Evolutionary conservation across 2,329 filamentous ascomycete genomes (phyloP).

Genomic region (Ophiostoma sp.): DNA sequence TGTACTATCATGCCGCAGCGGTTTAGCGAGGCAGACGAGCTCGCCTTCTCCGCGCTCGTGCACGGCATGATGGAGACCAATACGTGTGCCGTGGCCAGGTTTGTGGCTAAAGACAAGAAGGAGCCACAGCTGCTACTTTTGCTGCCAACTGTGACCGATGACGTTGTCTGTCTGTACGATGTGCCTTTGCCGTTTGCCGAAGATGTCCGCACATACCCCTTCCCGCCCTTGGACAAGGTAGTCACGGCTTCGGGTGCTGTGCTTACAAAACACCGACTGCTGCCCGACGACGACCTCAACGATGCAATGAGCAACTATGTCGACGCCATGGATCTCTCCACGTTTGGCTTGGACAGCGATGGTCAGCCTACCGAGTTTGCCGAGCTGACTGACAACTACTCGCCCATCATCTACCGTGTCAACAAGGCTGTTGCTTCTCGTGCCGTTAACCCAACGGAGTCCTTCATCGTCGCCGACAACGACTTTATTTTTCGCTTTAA

Average conservation of each 20-base stretch:
- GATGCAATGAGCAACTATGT: conserved; percentile 87
- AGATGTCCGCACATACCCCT: conserved; percentile 83
- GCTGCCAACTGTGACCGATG: conserved; percentile 70
- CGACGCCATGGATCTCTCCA: conserved; percentile 82
- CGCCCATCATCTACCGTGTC: conserved; percentile 80
- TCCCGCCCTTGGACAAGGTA: conserved; percentile 82
- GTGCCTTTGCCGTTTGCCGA: conserved; percentile 89
- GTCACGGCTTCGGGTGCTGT: conserved; percentile 79
- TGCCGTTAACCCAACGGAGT: conserved; percentile 65
- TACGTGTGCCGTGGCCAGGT: conserved; percentile 76
- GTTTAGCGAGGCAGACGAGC: conserved; percentile 71
- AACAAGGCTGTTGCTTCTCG: conserved; percentile 79
- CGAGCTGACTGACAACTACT: conserved; percentile 74
- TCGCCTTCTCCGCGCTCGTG: conserved; percentile 84
- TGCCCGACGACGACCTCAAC: conserved; percentile 69
- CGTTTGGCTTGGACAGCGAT: conserved; percentile 65
- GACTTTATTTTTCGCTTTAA: conserved; percentile 65
- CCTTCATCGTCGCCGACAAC: conserved; percentile 56
- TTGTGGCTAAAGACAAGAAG: conserved; percentile 79
- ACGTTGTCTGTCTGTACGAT: conserved; percentile 82
- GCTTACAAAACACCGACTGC: conserved; percentile 73
- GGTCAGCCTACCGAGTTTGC: conserved; percentile 65
- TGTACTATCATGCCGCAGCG: conserved; percentile 73
- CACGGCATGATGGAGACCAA: conserved; percentile 81
- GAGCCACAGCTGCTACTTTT: conserved; percentile 72